Evolutionary conservation across 176 grass and related monocot species (phyloP), one percentile per base, ranked within the genome.

Genomic region (Canna indica): DNA sequence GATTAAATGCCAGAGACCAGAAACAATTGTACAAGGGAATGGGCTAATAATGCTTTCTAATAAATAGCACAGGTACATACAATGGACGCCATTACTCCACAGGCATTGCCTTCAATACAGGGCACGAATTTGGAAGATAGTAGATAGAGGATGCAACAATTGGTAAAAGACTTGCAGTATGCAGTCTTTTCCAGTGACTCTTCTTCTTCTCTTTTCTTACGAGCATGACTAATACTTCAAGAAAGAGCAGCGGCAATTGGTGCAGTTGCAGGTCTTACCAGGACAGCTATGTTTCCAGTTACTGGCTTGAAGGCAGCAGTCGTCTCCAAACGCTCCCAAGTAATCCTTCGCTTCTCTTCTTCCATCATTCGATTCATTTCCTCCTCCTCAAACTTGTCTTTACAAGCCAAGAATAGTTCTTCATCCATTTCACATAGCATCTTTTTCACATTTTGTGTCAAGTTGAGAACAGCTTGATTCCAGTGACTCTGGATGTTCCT

Each of bases 361-460:
- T 66, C 52, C 0, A 50, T 67, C 0, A 72, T 79, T 81, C 69
- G 79, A 68, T 88, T 94, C 62, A 88, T 78, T 73, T 99, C 95
- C 41, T 93, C 87, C 68, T 80, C 95, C 78, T 83, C 66, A 66
- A 99, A 94, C 71, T 83, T 94, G 44, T 32, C 84, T 74, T 94
- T 87, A 26, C 95, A 99, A 73, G 82, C 32, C 64, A 88, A 74
- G 38, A 99, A 78, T 24, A 99, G 81, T 61, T 59, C 82, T 75
- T 94, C 95, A 47, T 99, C 95, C 90, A 99, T 94, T 53, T 94
- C 95, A 0, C 68, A 73, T 78, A 99, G 88, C 84, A 90, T 90
- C 76, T 99, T 94, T 63, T 81, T 78, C 2, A 94, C 87, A 48
- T 99, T 99, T 78, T 85, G 79, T 1, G 90, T 94, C 45, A 99